Evolutionary conservation across 1,284 basidiomycete species (phyloP).

Genomic region (Mycena sp.): DNA sequence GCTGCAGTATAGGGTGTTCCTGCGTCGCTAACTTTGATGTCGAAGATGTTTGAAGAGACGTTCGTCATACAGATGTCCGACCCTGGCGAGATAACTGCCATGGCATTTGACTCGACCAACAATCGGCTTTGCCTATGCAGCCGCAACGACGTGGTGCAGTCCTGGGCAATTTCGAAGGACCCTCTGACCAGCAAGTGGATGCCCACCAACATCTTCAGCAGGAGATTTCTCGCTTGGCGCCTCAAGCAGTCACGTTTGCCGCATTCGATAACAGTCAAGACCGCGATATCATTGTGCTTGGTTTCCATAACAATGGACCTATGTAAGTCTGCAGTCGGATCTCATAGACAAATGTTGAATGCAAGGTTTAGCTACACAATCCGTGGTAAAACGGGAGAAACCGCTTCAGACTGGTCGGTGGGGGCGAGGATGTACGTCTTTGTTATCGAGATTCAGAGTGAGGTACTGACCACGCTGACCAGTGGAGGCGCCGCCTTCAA

Average conservation of each 20-base stretch:
- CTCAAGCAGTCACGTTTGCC: not conserved
- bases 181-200: not conserved
- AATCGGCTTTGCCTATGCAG: slow-evolving; percentile 10
- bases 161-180: not conserved
- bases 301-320: slow-evolving; percentile 8
- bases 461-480: not conserved
- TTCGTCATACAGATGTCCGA: slow-evolving; percentile 12
- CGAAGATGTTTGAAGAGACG: slow-evolving; percentile 9
- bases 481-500: slow-evolving; percentile 12
- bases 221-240: not conserved
- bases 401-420: no score
- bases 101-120: slow-evolving; percentile 16
- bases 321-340: not conserved
- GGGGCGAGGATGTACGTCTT: no score
- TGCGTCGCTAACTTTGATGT: slow-evolving; percentile 1
- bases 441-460: not conserved
- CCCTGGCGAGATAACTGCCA: slow-evolving; percentile 13
- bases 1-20: not conserved
- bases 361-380: slow-evolving; percentile 2
- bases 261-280: no score
- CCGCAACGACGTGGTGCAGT: slow-evolving; percentile 10
- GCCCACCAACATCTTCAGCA: not conserved
- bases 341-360: not conserved
- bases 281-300: no score
- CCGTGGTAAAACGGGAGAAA: slow-evolving; percentile 9